These are phyloP conservation scores for Lagenaria siceraria DNA, from an alignment of 306 rosid genomes.

Conservation along the genomic window DNA sequence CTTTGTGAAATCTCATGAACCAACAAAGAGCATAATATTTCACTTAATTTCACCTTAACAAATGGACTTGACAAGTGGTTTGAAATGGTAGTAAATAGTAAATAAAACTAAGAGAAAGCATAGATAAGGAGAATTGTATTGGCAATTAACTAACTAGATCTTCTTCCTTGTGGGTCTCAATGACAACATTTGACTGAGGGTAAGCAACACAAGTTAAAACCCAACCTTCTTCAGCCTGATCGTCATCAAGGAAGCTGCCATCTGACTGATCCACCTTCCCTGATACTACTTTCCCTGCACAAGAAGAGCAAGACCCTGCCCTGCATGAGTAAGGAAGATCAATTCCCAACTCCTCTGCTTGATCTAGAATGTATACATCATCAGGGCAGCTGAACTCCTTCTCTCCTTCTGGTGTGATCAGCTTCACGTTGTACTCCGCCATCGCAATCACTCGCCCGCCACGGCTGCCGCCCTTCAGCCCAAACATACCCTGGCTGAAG, in stretches of 20 bases:
- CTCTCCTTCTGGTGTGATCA: conserved; percentile 51
- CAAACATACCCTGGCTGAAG: neutral
- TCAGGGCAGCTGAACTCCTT: conserved; percentile 41
- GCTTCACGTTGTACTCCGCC: conserved; percentile 52
- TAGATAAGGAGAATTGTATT: too few relatives aligned
- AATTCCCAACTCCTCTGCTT: conserved; percentile 41
- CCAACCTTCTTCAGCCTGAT: conserved; percentile 22
- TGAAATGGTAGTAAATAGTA: too few relatives aligned
- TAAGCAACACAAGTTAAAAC: conserved; percentile 77
- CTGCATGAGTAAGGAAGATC: conserved; percentile 86
- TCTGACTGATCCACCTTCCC: conserved; percentile 58
- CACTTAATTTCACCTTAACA: too few relatives aligned
- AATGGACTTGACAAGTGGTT: too few relatives aligned
- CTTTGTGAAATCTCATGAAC: too few relatives aligned
- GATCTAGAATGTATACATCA: conserved; percentile 51
- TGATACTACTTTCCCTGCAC: conserved; percentile 41
- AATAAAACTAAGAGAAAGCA: too few relatives aligned
- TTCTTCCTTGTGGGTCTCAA: conserved; percentile 91
- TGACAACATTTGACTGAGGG: conserved; percentile 31
- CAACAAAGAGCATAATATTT: too few relatives aligned
- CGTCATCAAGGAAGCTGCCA: conserved; percentile 75
- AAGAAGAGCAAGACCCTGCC: conserved; percentile 82
- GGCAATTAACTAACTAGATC: conserved; percentile 2
- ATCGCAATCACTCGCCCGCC: conserved; percentile 45
- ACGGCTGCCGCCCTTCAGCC: conserved; percentile 18